Percentiles rank a stretch among this genome's conserved stretches.
Evolutionary conservation across 306 rosid genomes (phyloP).

Genomic region (Chamaecrista fasciculata): DNA sequence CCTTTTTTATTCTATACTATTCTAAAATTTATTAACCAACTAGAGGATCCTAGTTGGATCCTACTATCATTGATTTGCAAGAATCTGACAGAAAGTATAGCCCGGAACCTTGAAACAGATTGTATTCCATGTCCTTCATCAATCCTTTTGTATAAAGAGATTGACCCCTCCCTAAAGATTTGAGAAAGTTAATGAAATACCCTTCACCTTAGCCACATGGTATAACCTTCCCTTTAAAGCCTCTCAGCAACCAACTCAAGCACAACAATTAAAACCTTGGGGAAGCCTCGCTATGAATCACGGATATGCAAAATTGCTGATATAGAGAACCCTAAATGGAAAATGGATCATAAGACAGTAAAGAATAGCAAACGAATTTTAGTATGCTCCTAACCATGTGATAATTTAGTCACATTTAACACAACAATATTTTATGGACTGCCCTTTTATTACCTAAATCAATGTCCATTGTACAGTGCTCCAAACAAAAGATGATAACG

Average conservation of each 20-base stretch:
- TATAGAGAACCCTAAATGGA: slow-evolving; percentile 14
- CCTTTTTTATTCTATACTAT: background rate
- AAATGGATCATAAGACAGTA: background rate
- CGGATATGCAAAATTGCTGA: background rate
- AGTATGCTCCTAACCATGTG: background rate
- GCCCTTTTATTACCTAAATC: background rate
- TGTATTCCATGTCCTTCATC: background rate
- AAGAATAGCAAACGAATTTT: slow-evolving; percentile 12
- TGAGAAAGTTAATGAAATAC: background rate
- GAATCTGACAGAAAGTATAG: background rate
- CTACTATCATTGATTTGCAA: background rate
- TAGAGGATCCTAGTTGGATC: background rate
- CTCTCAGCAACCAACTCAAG: slow-evolving; percentile 14
- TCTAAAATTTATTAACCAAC: background rate
- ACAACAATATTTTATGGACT: background rate
- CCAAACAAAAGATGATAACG: no score
- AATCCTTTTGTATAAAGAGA: background rate
- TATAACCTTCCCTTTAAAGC: background rate
- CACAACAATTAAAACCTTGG: background rate
- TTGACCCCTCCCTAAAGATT: background rate
- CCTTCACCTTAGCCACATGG: background rate
- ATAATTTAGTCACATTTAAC: slow-evolving; percentile 2
- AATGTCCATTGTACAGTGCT: background rate
- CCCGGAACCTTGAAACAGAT: background rate
- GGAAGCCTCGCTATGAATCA: background rate